Percentiles rank a stretch among this genome's conserved stretches.
Conservation (phyloP, 495 filamentous ascomycete genomes). For the Penicillium subrubescens region DNA sequence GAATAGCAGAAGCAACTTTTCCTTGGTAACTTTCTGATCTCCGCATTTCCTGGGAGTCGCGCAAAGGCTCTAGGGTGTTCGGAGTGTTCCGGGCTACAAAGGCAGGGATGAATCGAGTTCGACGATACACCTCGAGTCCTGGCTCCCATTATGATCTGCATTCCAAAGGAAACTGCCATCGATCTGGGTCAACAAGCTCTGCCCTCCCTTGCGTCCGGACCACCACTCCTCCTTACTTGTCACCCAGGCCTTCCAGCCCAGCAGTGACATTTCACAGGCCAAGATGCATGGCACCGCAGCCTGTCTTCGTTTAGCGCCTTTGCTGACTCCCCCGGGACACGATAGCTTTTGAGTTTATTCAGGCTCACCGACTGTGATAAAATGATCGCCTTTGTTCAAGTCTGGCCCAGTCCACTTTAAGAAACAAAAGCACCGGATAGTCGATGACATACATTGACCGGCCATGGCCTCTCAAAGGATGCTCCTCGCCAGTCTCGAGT, state of each 20-base stretch:
- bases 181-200: constrained; percentile 18
- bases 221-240: constrained; percentile 29
- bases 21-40: background rate
- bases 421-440: background rate
- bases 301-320: constrained; percentile 8
- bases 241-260: constrained; percentile 13
- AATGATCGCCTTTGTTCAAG: constrained; percentile 1
- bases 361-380: constrained; percentile 16
- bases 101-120: constrained; percentile 5
- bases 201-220: constrained; percentile 27
- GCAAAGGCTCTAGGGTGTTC: background rate
- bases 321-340: background rate
- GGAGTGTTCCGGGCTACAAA: background rate
- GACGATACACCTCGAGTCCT: background rate
- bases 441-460: background rate
- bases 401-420: background rate
- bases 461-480: constrained; percentile 9
- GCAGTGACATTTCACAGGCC: constrained; percentile 20
- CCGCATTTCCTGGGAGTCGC: background rate
- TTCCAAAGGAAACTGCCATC: constrained; percentile 31
- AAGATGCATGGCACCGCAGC: constrained; percentile 21
- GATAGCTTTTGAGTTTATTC: constrained; percentile 14
- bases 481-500: background rate
- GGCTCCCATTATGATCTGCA: constrained; percentile 24
- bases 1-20: background rate